Evolutionary conservation across 2,329 filamentous ascomycete genomes (phyloP), one percentile per base, ranked within the genome.

Genomic region (Pleurostoma richardsiae): DNA sequence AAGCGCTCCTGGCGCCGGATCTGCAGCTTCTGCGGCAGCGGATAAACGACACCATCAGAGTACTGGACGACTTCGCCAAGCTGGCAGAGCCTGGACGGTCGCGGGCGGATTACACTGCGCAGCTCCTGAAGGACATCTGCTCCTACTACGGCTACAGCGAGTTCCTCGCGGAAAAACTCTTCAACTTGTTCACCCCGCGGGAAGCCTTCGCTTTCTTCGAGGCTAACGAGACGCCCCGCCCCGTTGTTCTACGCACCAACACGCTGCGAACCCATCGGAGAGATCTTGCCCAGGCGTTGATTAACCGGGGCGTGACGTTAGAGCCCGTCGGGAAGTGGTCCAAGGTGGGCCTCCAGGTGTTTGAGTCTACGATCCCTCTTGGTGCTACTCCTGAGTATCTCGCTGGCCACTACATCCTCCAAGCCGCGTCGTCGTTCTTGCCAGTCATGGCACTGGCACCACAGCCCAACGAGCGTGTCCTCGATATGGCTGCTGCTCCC

Each of bases 201-300:
- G 94, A 99, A 71, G 94, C 94, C 0, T 95, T 97, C 57, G 91
- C 91, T 46, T 99, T 99, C 71, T 97, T 99, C 72, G 94, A 99
- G 71, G 92, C 92, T 59, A 99, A 99, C 82, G 94, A 99, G 71
- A 90, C 88, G 29, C 83, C 90, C 10, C 83, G 94, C 44, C 94
- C 94, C 4, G 85, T 99, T 49, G 94, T 99, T 54, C 95, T 99
- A 63, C 85, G 94, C 61, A 97, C 94, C 52, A 99, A 99, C 70
- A 99, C 92, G 6, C 80, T 99, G 49, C 86, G 90, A 57, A 85
- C 82, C 36, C 80, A 84, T 62, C 76, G 82, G 44, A 73, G 82
- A 59, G 91, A 95, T 52, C 85, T 99, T 19, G 94, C 94, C 7
- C 91, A 96, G 66, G 81, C 91, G 2, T 79, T 96, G 50, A 96